A percentile compares a stretch with the other conserved stretches of the same genome.
Conservation (phyloP, 345 rosid genomes). For the Kandelia obovata region DNA sequence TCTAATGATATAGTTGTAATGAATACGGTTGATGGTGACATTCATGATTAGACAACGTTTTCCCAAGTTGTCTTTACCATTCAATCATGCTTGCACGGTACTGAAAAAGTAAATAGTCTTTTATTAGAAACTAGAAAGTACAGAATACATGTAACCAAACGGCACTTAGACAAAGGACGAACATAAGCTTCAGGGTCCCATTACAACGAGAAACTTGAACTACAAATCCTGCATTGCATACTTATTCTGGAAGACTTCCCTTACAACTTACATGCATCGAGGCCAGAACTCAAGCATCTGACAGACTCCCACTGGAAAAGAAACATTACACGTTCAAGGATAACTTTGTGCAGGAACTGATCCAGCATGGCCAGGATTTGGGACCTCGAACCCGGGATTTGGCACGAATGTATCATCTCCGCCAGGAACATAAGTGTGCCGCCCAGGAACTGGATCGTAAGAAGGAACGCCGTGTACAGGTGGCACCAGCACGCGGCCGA, state of each 20-base stretch:
- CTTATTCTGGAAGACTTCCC: not conserved
- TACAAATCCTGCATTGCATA: too few relatives aligned
- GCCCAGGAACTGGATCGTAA: conserved; percentile 34
- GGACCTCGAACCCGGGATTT: conserved; percentile 63
- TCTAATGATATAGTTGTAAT: too few relatives aligned
- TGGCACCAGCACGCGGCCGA: conserved; percentile 58
- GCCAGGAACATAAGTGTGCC: conserved; percentile 41
- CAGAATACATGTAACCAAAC: too few relatives aligned
- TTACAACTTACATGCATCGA: not conserved
- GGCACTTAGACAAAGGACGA: too few relatives aligned
- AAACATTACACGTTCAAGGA: conserved; percentile 31
- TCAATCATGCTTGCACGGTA: too few relatives aligned
- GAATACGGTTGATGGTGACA: too few relatives aligned
- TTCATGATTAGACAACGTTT: too few relatives aligned
- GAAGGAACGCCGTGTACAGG: conserved; percentile 33
- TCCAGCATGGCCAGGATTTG: conserved; percentile 37
- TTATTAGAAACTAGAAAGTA: too few relatives aligned
- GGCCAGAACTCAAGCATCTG: not conserved
- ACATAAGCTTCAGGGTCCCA: too few relatives aligned
- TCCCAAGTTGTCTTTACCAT: too few relatives aligned
- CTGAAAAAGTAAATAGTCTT: too few relatives aligned
- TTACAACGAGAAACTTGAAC: too few relatives aligned
- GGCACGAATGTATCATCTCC: conserved; percentile 62
- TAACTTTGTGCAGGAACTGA: conserved; percentile 27
- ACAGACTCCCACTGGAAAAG: not conserved